Evolutionary conservation across 2,329 filamentous ascomycete genomes (phyloP).

Genomic region (Lojkania enalia): DNA sequence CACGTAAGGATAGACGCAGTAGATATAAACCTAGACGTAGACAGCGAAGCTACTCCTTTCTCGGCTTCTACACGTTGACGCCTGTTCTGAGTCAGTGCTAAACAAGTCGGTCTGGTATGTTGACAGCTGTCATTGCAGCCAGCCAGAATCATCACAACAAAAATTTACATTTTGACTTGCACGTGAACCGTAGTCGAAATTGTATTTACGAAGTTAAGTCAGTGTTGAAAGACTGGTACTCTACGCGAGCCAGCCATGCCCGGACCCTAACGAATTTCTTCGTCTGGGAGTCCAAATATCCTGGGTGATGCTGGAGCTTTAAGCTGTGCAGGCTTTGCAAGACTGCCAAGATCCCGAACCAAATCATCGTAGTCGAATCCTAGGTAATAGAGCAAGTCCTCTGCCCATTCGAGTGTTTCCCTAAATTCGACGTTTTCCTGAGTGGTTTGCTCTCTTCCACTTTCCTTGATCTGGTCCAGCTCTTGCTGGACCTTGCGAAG

Average conservation of each 20-base stretch:
- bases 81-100: background rate
- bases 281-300: background rate
- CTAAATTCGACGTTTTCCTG: constrained; percentile 24
- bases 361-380: constrained; percentile 41
- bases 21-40: too few species aligned
- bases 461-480: constrained; percentile 23
- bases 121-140: constrained; percentile 15
- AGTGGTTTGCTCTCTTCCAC: constrained; percentile 8
- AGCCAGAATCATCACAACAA: too few species aligned
- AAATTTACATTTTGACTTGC: too few species aligned
- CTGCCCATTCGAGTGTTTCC: constrained; percentile 38
- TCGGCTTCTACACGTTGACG: background rate
- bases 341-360: constrained; percentile 33
- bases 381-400: constrained; percentile 32
- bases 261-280: too few species aligned
- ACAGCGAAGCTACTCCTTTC: background rate
- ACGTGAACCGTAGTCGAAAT: too few species aligned
- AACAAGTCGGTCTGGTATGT: constrained; percentile 12
- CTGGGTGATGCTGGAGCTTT: constrained; percentile 24
- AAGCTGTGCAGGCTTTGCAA: constrained; percentile 35
- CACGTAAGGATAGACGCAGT: too few species aligned
- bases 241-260: too few species aligned
- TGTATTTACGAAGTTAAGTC: too few species aligned
- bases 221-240: too few species aligned
- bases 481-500: constrained; percentile 40